A percentile compares a stretch with the other conserved stretches of the same genome.
Evolutionary conservation across 495 filamentous ascomycete species (phyloP).

Genomic region (Penicillium silybi): DNA sequence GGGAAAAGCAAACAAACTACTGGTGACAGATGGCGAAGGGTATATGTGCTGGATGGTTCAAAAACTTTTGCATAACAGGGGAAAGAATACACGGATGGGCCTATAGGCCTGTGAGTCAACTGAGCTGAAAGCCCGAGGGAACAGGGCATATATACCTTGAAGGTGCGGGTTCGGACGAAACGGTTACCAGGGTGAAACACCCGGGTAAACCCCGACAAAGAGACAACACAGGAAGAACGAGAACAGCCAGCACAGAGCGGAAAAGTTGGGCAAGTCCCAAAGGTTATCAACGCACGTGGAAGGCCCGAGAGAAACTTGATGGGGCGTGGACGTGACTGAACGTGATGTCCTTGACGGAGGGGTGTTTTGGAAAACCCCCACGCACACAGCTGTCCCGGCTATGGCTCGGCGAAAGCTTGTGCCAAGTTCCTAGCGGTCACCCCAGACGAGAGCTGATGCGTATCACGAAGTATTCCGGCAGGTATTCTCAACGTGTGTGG

Average conservation of each 20-base stretch:
- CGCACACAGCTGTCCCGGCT: neutral
- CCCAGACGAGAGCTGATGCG: neutral
- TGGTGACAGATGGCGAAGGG: slow-evolving; percentile 14
- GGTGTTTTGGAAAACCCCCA: neutral
- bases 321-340: neutral
- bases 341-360: neutral
- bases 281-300: neutral
- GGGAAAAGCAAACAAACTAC: slow-evolving; percentile 17
- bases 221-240: slow-evolving; percentile 1
- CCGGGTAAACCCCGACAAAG: slow-evolving; percentile 10
- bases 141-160: slow-evolving; percentile 16
- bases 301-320: neutral
- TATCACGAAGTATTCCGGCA: neutral
- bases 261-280: neutral
- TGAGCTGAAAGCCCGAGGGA: slow-evolving; percentile 2
- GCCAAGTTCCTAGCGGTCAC: neutral
- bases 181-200: slow-evolving; percentile 12
- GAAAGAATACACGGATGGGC: slow-evolving; percentile 13
- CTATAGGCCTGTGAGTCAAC: slow-evolving; percentile 3
- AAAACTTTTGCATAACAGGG: slow-evolving; percentile 20
- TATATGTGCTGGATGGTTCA: slow-evolving; percentile 21
- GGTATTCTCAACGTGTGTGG: neutral
- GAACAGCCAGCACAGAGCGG: neutral
- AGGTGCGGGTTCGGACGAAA: slow-evolving; percentile 2
- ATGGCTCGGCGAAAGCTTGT: neutral